A percentile compares a stretch with the other conserved stretches of the same genome.
These are phyloP conservation scores for Alternaria triticina DNA, from an alignment of 2,329 filamentous ascomycete species.

Conservation along the genomic window DNA sequence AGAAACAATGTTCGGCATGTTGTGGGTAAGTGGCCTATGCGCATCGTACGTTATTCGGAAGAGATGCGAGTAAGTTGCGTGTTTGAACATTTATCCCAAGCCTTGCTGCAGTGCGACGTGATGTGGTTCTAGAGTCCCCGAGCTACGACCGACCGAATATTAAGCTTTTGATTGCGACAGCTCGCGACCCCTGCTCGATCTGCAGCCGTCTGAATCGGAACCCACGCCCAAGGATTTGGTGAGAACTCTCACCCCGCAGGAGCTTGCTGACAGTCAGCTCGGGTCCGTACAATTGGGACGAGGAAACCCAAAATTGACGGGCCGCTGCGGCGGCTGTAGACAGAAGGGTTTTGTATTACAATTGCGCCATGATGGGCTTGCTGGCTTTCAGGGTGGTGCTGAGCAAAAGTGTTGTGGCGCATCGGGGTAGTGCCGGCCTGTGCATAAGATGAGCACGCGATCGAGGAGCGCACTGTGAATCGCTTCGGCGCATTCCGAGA, in stretches of 20 bases:
- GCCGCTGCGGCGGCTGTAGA: not conserved
- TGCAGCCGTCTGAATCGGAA: not conserved
- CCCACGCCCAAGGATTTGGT: not conserved
- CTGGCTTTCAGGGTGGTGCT: not conserved
- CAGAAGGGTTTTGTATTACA: not conserved
- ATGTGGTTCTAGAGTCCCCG: not conserved
- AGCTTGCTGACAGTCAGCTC: not conserved
- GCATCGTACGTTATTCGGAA: not conserved
- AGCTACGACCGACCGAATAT: not conserved
- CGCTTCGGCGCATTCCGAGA: not conserved
- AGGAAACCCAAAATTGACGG: not conserved
- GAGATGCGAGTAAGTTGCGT: not conserved
- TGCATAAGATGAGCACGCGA: not conserved
- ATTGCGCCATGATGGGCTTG: not conserved
- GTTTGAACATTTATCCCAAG: not conserved
- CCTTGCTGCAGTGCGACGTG: not conserved
- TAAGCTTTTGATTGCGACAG: not conserved
- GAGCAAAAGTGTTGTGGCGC: not conserved
- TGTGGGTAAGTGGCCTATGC: rapidly evolving
- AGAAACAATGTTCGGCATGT: not conserved
- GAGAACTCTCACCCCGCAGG: not conserved
- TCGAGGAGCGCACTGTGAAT: not conserved
- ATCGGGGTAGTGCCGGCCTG: not conserved
- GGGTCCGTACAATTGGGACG: not conserved
- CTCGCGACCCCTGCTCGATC: not conserved